phyloP scores from a whole-genome alignment of 208 protist genomes.

The Leishmania arabica region DNA sequence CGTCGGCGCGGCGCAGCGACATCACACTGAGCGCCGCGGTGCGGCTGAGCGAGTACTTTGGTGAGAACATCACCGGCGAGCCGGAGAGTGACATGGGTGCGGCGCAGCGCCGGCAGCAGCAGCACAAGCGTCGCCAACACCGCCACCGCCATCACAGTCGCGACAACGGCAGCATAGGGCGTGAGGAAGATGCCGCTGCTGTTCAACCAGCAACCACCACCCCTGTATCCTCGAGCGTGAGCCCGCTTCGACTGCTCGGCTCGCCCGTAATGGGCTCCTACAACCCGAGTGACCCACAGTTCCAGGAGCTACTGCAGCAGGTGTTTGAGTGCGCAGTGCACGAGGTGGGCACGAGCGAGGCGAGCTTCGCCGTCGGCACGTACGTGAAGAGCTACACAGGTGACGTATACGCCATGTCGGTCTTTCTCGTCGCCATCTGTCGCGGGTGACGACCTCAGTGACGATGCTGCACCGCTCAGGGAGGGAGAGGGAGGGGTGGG shows the following conservation, averaged over 20 bases:
- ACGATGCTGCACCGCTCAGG: not conserved
- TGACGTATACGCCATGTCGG: slow-evolving; percentile 83
- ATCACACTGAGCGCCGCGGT: slow-evolving; percentile 43
- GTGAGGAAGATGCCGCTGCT: not conserved
- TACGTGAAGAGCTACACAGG: slow-evolving; percentile 84
- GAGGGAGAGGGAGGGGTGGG: not conserved
- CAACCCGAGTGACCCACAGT: slow-evolving; percentile 43
- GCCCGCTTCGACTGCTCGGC: slow-evolving; percentile 44
- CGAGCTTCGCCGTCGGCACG: slow-evolving; percentile 69
- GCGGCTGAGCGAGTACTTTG: slow-evolving; percentile 68
- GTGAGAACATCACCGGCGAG: slow-evolving; percentile 30
- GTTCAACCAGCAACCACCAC: not conserved
- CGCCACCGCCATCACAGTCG: not conserved
- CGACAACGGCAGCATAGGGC: not conserved
- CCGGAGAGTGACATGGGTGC: not conserved
- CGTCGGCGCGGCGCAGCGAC: slow-evolving; percentile 36
- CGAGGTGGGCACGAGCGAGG: slow-evolving; percentile 72
- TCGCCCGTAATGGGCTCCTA: slow-evolving; percentile 69
- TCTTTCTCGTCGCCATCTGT: slow-evolving; percentile 76
- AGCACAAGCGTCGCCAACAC: not conserved
- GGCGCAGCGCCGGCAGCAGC: not conserved
- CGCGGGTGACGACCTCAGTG: slow-evolving; percentile 8
- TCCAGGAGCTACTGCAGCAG: slow-evolving; percentile 58
- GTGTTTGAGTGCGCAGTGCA: slow-evolving; percentile 82
- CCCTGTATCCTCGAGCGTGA: not conserved